Conservation (phyloP, 2,329 filamentous ascomycete species). For the Bipolaris oryzae region DNA sequence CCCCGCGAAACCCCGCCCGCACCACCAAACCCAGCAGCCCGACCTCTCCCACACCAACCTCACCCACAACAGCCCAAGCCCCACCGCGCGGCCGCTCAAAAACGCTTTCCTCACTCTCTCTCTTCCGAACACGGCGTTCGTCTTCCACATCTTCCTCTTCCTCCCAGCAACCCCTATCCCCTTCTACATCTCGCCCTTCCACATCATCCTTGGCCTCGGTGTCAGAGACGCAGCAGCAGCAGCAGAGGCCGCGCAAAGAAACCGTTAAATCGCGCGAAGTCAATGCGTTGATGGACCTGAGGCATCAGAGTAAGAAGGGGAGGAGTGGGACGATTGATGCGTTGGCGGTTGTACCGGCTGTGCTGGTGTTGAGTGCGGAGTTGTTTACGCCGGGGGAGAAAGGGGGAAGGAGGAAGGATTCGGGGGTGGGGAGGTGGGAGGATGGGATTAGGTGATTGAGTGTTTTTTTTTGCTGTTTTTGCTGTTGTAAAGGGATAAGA, state of each 20-base stretch:
- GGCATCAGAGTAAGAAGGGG: constrained; percentile 26
- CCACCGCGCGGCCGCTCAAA: constrained; percentile 23
- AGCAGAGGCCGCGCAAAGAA: constrained; percentile 22
- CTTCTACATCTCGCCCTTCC: no score
- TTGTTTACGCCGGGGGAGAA: constrained; percentile 40
- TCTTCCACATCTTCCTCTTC: constrained; percentile 28
- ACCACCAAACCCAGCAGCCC: background rate
- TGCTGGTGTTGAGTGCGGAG: constrained; percentile 44
- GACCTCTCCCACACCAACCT: background rate
- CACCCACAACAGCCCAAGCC: background rate
- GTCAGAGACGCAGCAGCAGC: background rate
- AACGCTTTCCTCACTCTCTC: constrained; percentile 32
- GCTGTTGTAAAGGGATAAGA: no score
- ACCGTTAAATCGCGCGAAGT: constrained; percentile 27
- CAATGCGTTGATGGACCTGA: constrained; percentile 34
- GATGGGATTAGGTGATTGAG: constrained; percentile 23
- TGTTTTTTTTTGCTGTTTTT: no score
- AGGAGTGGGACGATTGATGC: constrained; percentile 38
- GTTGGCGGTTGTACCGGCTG: constrained; percentile 44
- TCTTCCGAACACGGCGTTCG: constrained; percentile 32
- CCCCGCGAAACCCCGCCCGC: constrained; percentile 11
- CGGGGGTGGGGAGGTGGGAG: constrained; percentile 33
- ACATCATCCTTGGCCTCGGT: no score
- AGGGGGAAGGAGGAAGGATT: constrained; percentile 19
- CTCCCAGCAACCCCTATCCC: background rate